Evolutionary conservation across 2,329 filamentous ascomycete genomes (phyloP), one percentile per base, ranked within the genome.

Genomic region (Diaporthe capsici): DNA sequence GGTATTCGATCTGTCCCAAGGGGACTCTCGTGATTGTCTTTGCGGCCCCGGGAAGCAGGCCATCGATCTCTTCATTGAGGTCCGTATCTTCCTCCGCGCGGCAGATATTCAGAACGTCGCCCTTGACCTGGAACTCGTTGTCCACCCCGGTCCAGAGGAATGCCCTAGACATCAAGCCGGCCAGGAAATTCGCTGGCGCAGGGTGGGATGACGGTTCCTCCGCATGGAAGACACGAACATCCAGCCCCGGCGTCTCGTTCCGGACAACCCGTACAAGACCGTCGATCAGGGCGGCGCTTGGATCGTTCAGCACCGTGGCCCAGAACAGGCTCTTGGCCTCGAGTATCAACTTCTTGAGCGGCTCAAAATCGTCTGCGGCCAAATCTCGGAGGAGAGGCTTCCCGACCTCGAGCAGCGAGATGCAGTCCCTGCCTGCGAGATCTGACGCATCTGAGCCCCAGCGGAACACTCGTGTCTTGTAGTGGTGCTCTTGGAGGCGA

Each of bases 281-380:
- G 34, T 68, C 63, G 44, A 68, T 51, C 28, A 68, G 22, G 28
- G 63, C 63, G 12, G 49, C n/a, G 10, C 28, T 49, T 2, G 63
- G 63, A 8, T 37, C 34, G 17, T 68, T 76, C 2, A 78, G 79
- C 58, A 75, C 74, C 3, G 80, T 82, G 0, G 82, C 80, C 81
- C 81, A 83, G 47, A 81, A 76, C 5, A 82, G 28, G 22, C 73
- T 75, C 8, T 67, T 74, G 12, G 75, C 71, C 7, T 63, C 61
- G 28, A 42, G 37, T 47, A 79, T 71, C 12, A 83, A 76, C 2
- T 57, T 53, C 72, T 83, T 79, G 3, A 81, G n/a, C 0, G 73
- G 39, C 1, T 79, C 77, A 37, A 68, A 68, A n/a, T 68, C 44
- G 0, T 5, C 28, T 25, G 20, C 44, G 4, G 44, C 7, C 20